A percentile compares a stretch with the other conserved stretches of the same genome.
phyloP scores from a whole-genome alignment of 768 basidiomycete genomes.

The Lactifluus piperatus region DNA sequence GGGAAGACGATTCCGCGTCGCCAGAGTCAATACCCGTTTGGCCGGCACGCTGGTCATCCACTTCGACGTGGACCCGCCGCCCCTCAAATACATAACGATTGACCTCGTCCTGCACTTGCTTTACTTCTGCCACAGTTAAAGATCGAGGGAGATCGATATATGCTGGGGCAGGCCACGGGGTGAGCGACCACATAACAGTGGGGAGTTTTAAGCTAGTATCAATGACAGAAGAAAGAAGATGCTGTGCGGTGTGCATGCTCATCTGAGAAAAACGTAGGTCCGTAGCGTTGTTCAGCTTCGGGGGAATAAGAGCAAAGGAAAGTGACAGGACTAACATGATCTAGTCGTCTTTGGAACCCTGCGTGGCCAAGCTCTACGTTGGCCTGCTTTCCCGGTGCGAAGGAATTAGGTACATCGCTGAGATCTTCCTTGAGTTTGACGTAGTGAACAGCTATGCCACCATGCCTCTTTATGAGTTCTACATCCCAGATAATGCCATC shows the following conservation, averaged over 20 bases:
- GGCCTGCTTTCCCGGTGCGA: conserved; percentile 45
- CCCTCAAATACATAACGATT: conserved; percentile 66
- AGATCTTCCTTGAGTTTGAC: conserved; percentile 37
- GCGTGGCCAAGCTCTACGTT: conserved; percentile 45
- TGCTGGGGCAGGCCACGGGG: conserved; percentile 53
- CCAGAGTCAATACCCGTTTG: conserved; percentile 24
- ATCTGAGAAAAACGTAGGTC: conserved; percentile 37
- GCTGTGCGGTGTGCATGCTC: conserved; percentile 81
- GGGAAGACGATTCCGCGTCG: conserved; percentile 35
- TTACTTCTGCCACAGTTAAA: conserved; percentile 56
- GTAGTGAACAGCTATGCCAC: conserved; percentile 70
- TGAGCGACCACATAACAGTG: conserved; percentile 79
- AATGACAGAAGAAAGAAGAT: conserved; percentile 72
- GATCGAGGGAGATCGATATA: conserved; percentile 72
- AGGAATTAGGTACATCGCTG: conserved; percentile 37
- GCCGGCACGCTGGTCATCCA: conserved; percentile 49
- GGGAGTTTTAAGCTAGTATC: conserved; percentile 53
- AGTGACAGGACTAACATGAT: conserved; percentile 47
- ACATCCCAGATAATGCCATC: conserved; percentile 49
- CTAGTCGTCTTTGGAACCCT: conserved; percentile 58
- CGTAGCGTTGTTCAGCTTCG: not conserved
- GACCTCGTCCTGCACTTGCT: conserved; percentile 48
- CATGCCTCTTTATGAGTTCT: conserved; percentile 56
- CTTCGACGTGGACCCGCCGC: conserved; percentile 60
- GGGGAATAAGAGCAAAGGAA: not conserved